Base-by-base conservation (phyloP, 116 monocot genomes). In the Posidonia oceanica region DNA sequence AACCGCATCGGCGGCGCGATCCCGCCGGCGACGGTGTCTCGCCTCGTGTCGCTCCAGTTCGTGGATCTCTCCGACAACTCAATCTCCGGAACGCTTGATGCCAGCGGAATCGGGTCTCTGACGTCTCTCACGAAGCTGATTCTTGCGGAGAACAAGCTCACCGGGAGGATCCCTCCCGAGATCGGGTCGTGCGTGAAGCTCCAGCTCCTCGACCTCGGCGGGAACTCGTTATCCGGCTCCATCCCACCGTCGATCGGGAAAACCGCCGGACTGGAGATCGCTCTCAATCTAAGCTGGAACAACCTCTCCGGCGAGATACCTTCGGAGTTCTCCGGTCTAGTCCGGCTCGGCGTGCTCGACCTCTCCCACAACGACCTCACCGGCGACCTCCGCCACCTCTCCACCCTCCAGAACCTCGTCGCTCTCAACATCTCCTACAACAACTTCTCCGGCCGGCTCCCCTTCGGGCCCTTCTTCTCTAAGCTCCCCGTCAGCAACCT, bases 281-380 rank as follows among this genome's bases (percentile, higher is more conserved):
- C 75, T 1, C 61, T 92, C 42, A 86, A 92, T 54, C 78, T 92
- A 11, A 88, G 92, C 76, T 67, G 62, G 15, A 92, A 92, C 71
- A 61, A 57, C 39, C 73, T 92, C 60, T 78, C 79, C n/a, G 88
- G 92, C 29, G 57, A 68, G 52, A 80, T 92, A 14, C 92, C 92
- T 29, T 64, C 64, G 3, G 85, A 85, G 29, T 84, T 94, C 62
- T 64, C 87, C 0, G 79, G 74, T 22, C 86, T 94, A 12, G 70
- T 39, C 17, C 77, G 83, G 29, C 90, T 94, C 18, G 90, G 82
- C 12, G 70, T 81, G 5, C 78, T 94, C 39, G 90, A 94, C 29
- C 75, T 94, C 61, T 94, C 94, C 5, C 90, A 90, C 76, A 94
- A 94, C 78, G 69, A 57, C 13, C 82, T 94, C 77, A 53, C 82